Conservation (phyloP, 768 basidiomycete genomes). For the Kondoa subrosea region DNA sequence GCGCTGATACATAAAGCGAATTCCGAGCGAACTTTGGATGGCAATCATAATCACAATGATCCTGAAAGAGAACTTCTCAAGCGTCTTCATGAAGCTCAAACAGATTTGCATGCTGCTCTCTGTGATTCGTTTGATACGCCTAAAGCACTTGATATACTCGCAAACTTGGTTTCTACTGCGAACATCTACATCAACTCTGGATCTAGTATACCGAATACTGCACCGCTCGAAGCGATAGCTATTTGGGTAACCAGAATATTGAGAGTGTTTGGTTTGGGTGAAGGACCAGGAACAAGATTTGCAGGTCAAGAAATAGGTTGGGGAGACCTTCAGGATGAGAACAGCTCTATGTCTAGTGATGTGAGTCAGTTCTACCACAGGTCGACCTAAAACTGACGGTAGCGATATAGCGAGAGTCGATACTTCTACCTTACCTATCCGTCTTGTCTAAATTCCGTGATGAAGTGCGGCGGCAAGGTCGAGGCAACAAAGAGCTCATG, state of each 20-base stretch:
- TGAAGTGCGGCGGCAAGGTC: slow-evolving; percentile 63
- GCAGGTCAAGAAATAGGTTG: slow-evolving; percentile 60
- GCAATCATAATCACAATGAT: slow-evolving; percentile 34
- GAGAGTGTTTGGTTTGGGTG: slow-evolving; percentile 38
- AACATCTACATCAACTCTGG: slow-evolving; percentile 59
- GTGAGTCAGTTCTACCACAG: neutral
- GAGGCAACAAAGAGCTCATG: slow-evolving; percentile 54
- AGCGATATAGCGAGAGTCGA: slow-evolving; percentile 51
- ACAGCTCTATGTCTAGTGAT: neutral
- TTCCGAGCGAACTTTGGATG: slow-evolving; percentile 29
- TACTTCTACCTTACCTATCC: slow-evolving; percentile 75
- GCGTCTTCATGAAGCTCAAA: slow-evolving; percentile 55
- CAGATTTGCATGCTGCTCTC: slow-evolving; percentile 63
- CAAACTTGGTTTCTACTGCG: slow-evolving; percentile 63
- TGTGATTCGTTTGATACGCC: slow-evolving; percentile 98
- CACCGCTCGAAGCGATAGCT: slow-evolving; percentile 44
- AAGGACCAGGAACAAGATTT: slow-evolving; percentile 43
- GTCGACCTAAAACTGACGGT: slow-evolving; percentile 6
- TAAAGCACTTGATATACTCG: slow-evolving; percentile 52
- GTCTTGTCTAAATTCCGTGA: slow-evolving; percentile 80
- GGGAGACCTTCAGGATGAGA: slow-evolving; percentile 36
- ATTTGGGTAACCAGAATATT: slow-evolving; percentile 40
- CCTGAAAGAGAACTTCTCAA: slow-evolving; percentile 52
- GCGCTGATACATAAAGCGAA: slow-evolving; percentile 50
- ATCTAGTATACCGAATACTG: slow-evolving; percentile 34